Percentiles rank a stretch among this genome's conserved stretches.
These are phyloP conservation scores for Cystofilobasidium capitatum DNA, from an alignment of 768 basidiomycete species.

Conservation along the genomic window DNA sequence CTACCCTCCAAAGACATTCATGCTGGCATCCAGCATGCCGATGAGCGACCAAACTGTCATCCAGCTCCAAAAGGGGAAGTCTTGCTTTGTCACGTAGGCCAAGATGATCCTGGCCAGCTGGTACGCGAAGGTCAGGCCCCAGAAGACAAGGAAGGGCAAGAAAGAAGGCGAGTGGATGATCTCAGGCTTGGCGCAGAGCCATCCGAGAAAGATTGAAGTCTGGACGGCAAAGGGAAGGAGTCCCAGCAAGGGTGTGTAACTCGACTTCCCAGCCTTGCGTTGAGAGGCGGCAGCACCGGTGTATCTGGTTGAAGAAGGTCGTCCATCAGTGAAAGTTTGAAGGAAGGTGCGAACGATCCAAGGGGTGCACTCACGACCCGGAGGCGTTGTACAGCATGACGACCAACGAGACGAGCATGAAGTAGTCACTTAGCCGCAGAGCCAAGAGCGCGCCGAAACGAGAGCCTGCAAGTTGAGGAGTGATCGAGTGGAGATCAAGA, in stretches of 20 bases:
- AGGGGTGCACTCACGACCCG: conserved; percentile 51
- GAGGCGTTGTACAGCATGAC: conserved; percentile 71
- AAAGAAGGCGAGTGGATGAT: conserved; percentile 69
- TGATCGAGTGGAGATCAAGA: conserved; percentile 1
- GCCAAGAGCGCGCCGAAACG: conserved; percentile 36
- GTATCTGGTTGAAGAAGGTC: conserved; percentile 48
- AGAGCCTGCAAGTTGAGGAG: not conserved
- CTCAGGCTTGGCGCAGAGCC: conserved; percentile 62
- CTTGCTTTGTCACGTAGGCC: conserved; percentile 72
- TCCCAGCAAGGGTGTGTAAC: conserved; percentile 53
- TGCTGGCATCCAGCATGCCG: conserved; percentile 74
- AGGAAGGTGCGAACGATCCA: too few species aligned
- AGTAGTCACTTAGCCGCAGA: conserved; percentile 68
- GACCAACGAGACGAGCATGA: conserved; percentile 70
- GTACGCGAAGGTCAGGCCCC: conserved; percentile 51
- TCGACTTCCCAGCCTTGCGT: conserved; percentile 39
- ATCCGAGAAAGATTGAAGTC: conserved; percentile 60
- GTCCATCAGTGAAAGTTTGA: not conserved
- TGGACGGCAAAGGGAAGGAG: conserved; percentile 72
- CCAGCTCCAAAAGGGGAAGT: conserved; percentile 78
- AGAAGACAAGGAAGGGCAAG: conserved; percentile 78
- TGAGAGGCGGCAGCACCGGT: conserved; percentile 64
- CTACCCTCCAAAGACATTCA: conserved; percentile 55
- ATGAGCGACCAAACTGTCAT: conserved; percentile 74
- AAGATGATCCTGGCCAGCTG: conserved; percentile 85